Evolutionary conservation across 768 basidiomycete species (phyloP).

Genomic region (Pleurotus sapidus): DNA sequence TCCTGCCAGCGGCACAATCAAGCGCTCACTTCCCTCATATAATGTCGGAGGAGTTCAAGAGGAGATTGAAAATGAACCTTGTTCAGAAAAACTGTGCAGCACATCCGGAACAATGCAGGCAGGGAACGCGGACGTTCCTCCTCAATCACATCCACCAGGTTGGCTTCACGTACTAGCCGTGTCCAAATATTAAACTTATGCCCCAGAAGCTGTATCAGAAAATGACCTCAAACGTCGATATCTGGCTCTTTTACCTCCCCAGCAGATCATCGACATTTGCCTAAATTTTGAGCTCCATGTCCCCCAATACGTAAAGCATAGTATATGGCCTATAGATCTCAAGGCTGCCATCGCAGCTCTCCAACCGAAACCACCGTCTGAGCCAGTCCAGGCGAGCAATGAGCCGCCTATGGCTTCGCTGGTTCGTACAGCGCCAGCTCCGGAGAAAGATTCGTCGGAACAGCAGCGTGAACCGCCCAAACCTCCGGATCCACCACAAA

Average conservation of each 20-base stretch:
- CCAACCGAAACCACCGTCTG: conserved; percentile 20
- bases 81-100: conserved; percentile 73
- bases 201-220: conserved; percentile 28
- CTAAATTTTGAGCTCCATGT: conserved; percentile 69
- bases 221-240: conserved; percentile 72
- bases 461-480: conserved; percentile 15
- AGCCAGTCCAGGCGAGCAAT: conserved; percentile 21
- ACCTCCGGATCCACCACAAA: conserved; percentile 16
- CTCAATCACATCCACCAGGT: conserved; percentile 15
- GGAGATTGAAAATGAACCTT: conserved; percentile 45
- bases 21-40: background rate
- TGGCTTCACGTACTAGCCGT: conserved; percentile 23
- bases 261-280: conserved; percentile 79
- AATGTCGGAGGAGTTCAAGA: conserved; percentile 7
- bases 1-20: background rate
- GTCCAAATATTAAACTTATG: too few species aligned
- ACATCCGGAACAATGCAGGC: conserved; percentile 60
- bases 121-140: conserved; percentile 35
- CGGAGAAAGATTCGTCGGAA: conserved; percentile 21
- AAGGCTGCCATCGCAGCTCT: conserved; percentile 59
- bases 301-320: conserved; percentile 56
- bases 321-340: conserved; percentile 75
- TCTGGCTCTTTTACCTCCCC: conserved; percentile 60
- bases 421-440: conserved; percentile 15
- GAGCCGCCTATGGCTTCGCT: conserved; percentile 17